A percentile compares a stretch with the other conserved stretches of the same genome.
Evolutionary conservation across 306 rosid genomes (phyloP).

Genomic region (Sindora glabra): DNA sequence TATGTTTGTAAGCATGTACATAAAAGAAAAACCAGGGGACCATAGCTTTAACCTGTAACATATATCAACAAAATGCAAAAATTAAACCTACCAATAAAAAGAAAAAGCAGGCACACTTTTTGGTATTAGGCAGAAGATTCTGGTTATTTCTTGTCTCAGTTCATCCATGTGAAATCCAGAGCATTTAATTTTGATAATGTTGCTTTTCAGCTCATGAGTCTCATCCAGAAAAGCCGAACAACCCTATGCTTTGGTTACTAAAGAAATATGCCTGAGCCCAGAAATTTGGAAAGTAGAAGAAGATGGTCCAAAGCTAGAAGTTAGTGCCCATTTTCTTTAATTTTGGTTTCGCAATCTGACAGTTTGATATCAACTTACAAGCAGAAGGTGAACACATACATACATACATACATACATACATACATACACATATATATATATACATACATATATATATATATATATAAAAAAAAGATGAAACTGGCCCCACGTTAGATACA

Average conservation of each 20-base stretch:
- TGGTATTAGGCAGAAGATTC: constrained; percentile 11
- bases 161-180: neutral
- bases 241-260: neutral
- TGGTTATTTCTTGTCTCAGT: neutral
- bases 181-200: constrained; percentile 4
- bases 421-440: too few species aligned
- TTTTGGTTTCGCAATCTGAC: too few species aligned
- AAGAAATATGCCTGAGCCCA: neutral
- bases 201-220: neutral
- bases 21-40: neutral
- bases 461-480: too few species aligned
- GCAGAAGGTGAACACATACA: too few species aligned
- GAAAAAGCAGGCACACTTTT: neutral
- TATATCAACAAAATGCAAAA: neutral
- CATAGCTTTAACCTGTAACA: constrained; percentile 6
- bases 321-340: neutral
- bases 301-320: constrained; percentile 19
- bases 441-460: too few species aligned
- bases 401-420: too few species aligned
- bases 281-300: neutral
- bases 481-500: neutral
- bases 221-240: constrained; percentile 5
- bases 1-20: neutral
- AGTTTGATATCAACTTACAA: too few species aligned
- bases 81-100: neutral